Evolutionary conservation across 352 stramenopile species (phyloP).

Genomic region (Globisporangium megalacanthum): DNA sequence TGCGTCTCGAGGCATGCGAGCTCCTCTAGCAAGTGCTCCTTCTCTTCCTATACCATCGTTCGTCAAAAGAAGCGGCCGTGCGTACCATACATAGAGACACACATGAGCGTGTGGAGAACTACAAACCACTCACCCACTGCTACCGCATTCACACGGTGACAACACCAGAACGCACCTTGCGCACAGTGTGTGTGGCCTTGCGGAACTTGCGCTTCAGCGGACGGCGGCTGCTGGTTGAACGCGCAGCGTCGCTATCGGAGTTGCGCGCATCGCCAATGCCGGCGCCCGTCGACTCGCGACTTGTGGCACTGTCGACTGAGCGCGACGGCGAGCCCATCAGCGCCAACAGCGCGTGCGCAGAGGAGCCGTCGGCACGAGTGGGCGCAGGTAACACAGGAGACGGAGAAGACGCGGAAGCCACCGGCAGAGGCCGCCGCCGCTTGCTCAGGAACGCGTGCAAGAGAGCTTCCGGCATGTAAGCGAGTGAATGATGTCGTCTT

Average conservation of each 20-base stretch:
- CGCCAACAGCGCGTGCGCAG: conserved; percentile 11
- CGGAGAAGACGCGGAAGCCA: neutral
- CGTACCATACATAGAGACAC: too few species aligned
- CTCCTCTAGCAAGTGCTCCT: conserved; percentile 23
- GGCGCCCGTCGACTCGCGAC: neutral
- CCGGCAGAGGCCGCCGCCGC: neutral
- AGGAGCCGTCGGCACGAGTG: conserved; percentile 3
- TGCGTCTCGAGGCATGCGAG: conserved; percentile 23
- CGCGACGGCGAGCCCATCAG: conserved; percentile 12
- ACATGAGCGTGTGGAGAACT: too few species aligned
- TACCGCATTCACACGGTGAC: neutral
- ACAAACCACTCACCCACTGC: too few species aligned
- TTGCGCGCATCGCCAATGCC: too few species aligned
- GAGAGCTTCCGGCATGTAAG: conserved; percentile 1
- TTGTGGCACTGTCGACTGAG: conserved; percentile 4
- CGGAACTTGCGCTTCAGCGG: conserved; percentile 6
- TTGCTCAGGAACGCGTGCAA: conserved; percentile 11
- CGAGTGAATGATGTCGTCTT: neutral
- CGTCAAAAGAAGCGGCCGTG: too few species aligned
- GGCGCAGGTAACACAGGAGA: neutral
- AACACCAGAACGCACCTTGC: conserved; percentile 12
- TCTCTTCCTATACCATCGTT: conserved; percentile 23
- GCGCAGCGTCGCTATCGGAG: conserved; percentile 1
- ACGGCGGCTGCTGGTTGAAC: neutral
- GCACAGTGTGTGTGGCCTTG: conserved; percentile 14